phyloP scores from a whole-genome alignment of 306 rosid genomes.

The Spatholobus suberectus region DNA sequence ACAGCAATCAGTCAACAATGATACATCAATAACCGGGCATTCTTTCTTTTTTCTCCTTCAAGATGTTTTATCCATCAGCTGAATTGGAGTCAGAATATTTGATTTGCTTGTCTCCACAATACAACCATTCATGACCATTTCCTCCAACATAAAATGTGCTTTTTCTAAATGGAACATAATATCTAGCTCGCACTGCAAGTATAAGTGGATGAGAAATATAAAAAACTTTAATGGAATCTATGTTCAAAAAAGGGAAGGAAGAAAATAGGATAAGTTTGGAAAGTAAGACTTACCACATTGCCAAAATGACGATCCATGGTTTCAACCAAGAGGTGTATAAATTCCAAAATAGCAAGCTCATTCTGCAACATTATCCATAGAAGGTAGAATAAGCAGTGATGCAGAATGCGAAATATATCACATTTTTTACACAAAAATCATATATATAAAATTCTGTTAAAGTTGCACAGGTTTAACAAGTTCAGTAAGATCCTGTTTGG shows the following conservation, averaged over 20 bases:
- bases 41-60: constrained; percentile 38
- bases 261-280: neutral
- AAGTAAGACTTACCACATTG: constrained; percentile 73
- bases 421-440: neutral
- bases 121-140: constrained; percentile 97
- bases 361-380: constrained; percentile 62
- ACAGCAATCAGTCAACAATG: constrained; percentile 16
- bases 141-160: constrained; percentile 97
- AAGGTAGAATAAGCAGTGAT: constrained; percentile 20
- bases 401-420: constrained; percentile 11
- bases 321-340: constrained; percentile 92
- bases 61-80: constrained; percentile 86
- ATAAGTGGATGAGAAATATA: constrained; percentile 16
- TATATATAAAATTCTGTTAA: neutral
- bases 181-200: constrained; percentile 93
- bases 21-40: constrained; percentile 31
- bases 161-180: constrained; percentile 98
- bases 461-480: neutral
- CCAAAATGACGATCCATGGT: constrained; percentile 99
- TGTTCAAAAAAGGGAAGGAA: constrained; percentile 13
- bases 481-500: too few relatives aligned
- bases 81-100: constrained; percentile 86
- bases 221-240: constrained; percentile 4
- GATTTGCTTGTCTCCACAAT: constrained; percentile 86
- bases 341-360: constrained; percentile 92